A percentile compares a stretch with the other conserved stretches of the same genome.
Conservation (phyloP, 768 basidiomycete genomes). For the Rhizopogon salebrosus region DNA sequence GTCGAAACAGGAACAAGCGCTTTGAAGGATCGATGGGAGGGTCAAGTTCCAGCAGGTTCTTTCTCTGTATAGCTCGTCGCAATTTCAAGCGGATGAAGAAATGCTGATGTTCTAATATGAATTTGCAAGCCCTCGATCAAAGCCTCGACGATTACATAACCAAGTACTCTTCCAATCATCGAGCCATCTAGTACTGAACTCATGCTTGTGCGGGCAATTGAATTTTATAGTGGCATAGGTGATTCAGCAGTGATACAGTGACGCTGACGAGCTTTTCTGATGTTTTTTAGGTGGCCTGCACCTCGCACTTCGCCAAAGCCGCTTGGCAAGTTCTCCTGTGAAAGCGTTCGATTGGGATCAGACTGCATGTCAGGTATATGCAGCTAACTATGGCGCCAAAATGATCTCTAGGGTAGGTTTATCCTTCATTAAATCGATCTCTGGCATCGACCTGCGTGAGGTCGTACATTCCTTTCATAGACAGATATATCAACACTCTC, state of each 20-base stretch:
- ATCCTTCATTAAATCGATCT: background rate
- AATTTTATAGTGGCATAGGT: conserved; percentile 86
- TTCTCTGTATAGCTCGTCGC: background rate
- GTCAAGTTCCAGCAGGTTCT: background rate
- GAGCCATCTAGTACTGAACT: conserved; percentile 2
- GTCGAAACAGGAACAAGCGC: background rate
- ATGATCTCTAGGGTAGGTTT: conserved; percentile 46
- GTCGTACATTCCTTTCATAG: conserved; percentile 19
- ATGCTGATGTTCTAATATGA: too few relatives aligned
- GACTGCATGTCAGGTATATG: conserved; percentile 65
- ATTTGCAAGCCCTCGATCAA: background rate
- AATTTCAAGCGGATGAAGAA: background rate
- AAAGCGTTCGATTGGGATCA: conserved; percentile 86
- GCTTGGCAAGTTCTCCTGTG: conserved; percentile 40
- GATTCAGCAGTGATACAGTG: conserved; percentile 9
- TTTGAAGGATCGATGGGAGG: background rate
- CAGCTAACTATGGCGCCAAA: conserved; percentile 47
- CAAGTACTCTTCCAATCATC: background rate
- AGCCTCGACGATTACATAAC: conserved; percentile 4
- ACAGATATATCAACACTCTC: conserved; percentile 59
- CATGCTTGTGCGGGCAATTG: conserved; percentile 27
- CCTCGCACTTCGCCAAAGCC: conserved; percentile 54
- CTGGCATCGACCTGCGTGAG: background rate
- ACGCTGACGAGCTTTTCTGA: background rate
- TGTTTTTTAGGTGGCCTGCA: conserved; percentile 59